These are phyloP conservation scores for Tuber brumale DNA, from an alignment of 495 filamentous ascomycete species.

Conservation along the genomic window DNA sequence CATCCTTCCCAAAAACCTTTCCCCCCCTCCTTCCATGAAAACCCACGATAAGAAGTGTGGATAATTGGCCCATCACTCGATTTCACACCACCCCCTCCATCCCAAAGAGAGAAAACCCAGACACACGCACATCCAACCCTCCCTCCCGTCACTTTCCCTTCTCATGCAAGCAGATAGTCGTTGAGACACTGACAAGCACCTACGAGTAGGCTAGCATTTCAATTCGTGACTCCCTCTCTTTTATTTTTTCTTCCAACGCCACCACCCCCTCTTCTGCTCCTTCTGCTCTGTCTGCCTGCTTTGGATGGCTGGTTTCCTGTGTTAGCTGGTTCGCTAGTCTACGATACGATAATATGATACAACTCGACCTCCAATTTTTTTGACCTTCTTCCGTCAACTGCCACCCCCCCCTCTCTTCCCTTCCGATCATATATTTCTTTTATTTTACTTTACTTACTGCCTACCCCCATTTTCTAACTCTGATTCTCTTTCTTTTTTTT, in stretches of 20 bases:
- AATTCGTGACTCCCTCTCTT: neutral
- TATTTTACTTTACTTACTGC: conserved; percentile 1
- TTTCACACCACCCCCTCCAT: neutral
- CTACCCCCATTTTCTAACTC: neutral
- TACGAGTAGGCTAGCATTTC: conserved; percentile 1
- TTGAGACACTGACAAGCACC: conserved; percentile 3
- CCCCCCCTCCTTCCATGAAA: neutral
- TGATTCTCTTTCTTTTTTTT: neutral
- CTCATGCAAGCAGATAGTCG: conserved; percentile 3
- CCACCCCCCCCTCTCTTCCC: neutral
- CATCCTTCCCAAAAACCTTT: neutral
- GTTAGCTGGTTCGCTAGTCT: neutral
- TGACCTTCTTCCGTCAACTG: neutral
- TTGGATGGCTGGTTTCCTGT: neutral
- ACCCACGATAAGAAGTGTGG: neutral
- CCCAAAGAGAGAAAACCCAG: neutral
- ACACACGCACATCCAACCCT: neutral
- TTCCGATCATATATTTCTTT: conserved; percentile 1
- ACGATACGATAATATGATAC: neutral
- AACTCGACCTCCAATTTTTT: neutral
- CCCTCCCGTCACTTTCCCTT: conserved; percentile 1
- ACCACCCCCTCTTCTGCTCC: neutral
- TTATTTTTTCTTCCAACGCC: neutral
- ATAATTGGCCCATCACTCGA: conserved; percentile 6
- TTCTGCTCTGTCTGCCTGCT: neutral